Evolutionary conservation across 352 stramenopile species (phyloP).

Genomic region (Peronospora farinosa): DNA sequence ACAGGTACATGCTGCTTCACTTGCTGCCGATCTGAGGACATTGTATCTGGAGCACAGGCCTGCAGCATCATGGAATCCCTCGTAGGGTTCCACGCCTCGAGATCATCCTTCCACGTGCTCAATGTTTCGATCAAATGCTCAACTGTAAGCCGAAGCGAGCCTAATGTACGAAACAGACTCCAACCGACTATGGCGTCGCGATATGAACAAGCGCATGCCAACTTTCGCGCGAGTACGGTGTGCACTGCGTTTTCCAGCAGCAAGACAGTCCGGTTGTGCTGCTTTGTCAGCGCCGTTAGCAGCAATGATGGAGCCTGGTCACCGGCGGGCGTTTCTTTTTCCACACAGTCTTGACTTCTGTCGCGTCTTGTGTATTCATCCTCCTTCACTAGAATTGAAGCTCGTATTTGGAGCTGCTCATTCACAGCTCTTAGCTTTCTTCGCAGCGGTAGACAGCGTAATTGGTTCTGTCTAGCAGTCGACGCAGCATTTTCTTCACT

Average conservation of each 20-base stretch:
- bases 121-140: conserved; percentile 14
- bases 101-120: conserved; percentile 14
- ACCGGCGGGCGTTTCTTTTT: conserved; percentile 2
- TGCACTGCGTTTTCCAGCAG: conserved; percentile 37
- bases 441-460: conserved; percentile 41
- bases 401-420: conserved; percentile 29
- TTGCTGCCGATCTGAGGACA: conserved; percentile 3
- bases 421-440: conserved; percentile 39
- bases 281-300: conserved; percentile 45
- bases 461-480: conserved; percentile 6
- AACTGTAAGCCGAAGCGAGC: conserved; percentile 7
- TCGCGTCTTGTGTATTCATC: not conserved
- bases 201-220: conserved; percentile 10
- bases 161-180: conserved; percentile 10
- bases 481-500: not conserved
- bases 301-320: conserved; percentile 44
- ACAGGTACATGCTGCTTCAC: not conserved
- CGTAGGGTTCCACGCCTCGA: conserved; percentile 20
- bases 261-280: conserved; percentile 31
- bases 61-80: conserved; percentile 9
- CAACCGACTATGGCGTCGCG: not conserved
- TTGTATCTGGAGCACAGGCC: not conserved
- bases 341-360: not conserved
- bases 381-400: conserved; percentile 1
- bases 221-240: conserved; percentile 17